Evolutionary conservation across 345 rosid genomes (phyloP).

Genomic region (Microcos paniculata): DNA sequence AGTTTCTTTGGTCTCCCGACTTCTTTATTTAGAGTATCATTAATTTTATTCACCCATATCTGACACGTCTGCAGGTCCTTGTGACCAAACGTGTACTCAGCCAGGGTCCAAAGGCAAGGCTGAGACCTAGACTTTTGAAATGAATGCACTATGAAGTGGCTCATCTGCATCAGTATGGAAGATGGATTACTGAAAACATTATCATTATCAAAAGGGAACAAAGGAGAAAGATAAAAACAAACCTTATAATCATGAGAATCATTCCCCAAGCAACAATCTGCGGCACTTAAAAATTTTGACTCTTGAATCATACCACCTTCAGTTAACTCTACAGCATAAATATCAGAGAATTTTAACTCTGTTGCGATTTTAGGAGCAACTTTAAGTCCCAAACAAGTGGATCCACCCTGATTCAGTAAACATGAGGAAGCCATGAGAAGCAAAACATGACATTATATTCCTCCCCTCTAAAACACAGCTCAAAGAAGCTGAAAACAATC

Average conservation of each 20-base stretch:
- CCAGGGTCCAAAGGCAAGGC: slow-evolving; percentile 64
- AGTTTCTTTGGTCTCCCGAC: slow-evolving; percentile 76
- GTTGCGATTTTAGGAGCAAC: slow-evolving; percentile 29
- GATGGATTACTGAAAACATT: slow-evolving; percentile 11
- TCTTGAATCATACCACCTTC: slow-evolving; percentile 40
- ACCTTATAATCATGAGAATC: slow-evolving; percentile 49
- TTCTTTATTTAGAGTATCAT: slow-evolving; percentile 48
- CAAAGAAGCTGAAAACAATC: not conserved
- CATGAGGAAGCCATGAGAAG: slow-evolving; percentile 17
- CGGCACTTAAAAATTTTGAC: slow-evolving; percentile 34
- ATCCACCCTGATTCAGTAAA: slow-evolving; percentile 46
- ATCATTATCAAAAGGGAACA: not conserved
- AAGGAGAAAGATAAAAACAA: slow-evolving; percentile 15
- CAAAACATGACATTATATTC: not conserved
- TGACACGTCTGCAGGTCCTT: slow-evolving; percentile 62
- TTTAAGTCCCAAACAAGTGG: slow-evolving; percentile 54
- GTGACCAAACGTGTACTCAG: slow-evolving; percentile 59
- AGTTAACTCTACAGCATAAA: slow-evolving; percentile 67
- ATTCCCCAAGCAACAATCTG: slow-evolving; percentile 38
- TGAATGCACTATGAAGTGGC: slow-evolving; percentile 58
- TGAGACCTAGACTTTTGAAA: slow-evolving; percentile 50
- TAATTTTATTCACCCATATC: slow-evolving; percentile 64
- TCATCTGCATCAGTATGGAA: slow-evolving; percentile 53
- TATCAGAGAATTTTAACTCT: slow-evolving; percentile 54
- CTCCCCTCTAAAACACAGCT: not conserved